Base-by-base conservation (phyloP, 1,139 yeast species). In the Zygoascus sp. region DNA sequence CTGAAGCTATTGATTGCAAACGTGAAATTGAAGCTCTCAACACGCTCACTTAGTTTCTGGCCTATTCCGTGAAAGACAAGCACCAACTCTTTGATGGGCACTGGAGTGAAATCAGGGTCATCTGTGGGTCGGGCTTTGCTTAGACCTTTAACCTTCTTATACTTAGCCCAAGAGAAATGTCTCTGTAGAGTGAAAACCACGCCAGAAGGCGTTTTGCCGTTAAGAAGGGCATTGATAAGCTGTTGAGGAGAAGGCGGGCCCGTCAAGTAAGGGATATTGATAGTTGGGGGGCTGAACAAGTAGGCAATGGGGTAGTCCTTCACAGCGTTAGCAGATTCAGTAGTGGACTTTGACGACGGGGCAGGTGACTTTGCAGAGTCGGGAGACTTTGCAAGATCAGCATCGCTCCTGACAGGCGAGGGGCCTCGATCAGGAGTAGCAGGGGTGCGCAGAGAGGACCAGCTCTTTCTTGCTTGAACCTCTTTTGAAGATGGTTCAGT, bases 11-110 rank as follows among this genome's bases (percentile, higher is more conserved):
- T 88, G 47, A 89, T 79, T 22, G 92, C 88, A 63, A 89, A 96
- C 3, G 92, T 81, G 66, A 92, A 92, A 60, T 88, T 88, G 42
- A 89, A 81, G 32, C 86, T 80, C 53, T 89, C 89, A 56, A 84
- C 83, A 56, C 80, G 80, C 46, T 80, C 78, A 2, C 96, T 94
- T 50, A 92, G 71, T 36, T 83, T 80, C 63, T 92, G 98, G 1
- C 97, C 97, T 53, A 92, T 87, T 0, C 98, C 97, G 64, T 92
- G 98, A 40, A 90, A 76, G 54, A 95, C 92, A 15, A 92, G 70
- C 1, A 90, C 77, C 48, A 92, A 68, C 64, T 88, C 95, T 38
- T 58, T 59, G 20, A 62, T 53, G 11, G 58, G 56, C 9, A 53
- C 52, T 2, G 68, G 67, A 28, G 32, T 44, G 44, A 55, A 62